A percentile compares a stretch with the other conserved stretches of the same genome.
Conservation (phyloP, 208 protist species). For the Tritrichomonas foetus region DNA sequence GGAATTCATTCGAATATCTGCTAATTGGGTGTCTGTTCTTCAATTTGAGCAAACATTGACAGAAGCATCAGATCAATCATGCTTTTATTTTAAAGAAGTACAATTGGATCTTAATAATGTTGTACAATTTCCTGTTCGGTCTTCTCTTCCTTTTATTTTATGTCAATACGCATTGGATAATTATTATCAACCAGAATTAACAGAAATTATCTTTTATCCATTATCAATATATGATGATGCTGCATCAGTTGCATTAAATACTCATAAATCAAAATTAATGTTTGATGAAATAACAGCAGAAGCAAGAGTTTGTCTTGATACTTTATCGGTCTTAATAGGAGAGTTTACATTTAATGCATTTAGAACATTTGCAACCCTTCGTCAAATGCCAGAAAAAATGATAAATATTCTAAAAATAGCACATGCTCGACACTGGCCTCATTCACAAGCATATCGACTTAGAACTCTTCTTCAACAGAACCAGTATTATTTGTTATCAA, state of each 20-base stretch:
- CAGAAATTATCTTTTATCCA: slow-evolving; percentile 26
- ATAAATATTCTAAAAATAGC: background rate
- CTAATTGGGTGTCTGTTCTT: background rate
- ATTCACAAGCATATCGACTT: background rate
- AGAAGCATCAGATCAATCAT: background rate
- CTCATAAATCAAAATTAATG: background rate
- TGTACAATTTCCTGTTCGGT: background rate
- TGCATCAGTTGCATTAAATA: background rate
- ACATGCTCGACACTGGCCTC: background rate
- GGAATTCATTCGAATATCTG: background rate
- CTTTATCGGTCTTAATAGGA: background rate
- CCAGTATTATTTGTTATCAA: background rate
- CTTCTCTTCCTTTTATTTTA: background rate
- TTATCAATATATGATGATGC: slow-evolving; percentile 30
- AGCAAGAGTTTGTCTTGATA: background rate
- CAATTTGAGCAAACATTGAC: background rate
- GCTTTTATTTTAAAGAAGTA: slow-evolving; percentile 17
- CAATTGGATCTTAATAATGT: background rate
- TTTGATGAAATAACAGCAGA: background rate
- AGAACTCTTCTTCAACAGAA: background rate
- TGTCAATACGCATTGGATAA: background rate
- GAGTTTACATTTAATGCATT: slow-evolving; percentile 15
- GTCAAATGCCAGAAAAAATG: background rate
- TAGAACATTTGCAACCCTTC: background rate
- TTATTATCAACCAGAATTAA: background rate